These are phyloP conservation scores for Coriolopsis trogii DNA, from an alignment of 1,284 basidiomycete species.

Conservation along the genomic window DNA sequence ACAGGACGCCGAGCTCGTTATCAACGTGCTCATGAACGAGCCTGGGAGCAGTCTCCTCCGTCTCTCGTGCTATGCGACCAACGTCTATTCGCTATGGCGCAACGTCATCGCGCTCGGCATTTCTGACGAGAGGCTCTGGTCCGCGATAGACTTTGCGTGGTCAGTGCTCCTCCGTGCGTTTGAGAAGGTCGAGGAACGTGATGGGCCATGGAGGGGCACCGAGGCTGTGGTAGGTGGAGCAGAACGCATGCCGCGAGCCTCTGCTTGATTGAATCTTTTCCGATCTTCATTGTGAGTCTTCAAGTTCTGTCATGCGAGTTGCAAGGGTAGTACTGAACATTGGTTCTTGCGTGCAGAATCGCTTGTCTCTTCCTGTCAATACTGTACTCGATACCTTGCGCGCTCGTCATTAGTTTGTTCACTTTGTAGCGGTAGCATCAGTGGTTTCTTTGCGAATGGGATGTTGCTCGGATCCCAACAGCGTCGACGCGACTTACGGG, in stretches of 20 bases:
- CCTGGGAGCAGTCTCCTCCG: too few relatives aligned
- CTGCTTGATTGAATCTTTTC: too few relatives aligned
- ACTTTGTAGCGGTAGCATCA: not conserved
- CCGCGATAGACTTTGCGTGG: conserved; percentile 19
- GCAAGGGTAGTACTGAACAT: too few relatives aligned
- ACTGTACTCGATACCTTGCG: not conserved
- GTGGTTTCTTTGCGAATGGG: not conserved
- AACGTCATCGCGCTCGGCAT: conserved; percentile 24
- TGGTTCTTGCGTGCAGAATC: too few relatives aligned
- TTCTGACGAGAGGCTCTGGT: conserved; percentile 21
- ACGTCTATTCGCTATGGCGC: conserved; percentile 13
- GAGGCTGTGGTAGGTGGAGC: not conserved
- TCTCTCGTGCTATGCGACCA: conserved; percentile 13
- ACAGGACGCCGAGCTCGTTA: too few relatives aligned
- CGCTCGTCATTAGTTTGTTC: not conserved
- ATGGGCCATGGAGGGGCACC: not conserved
- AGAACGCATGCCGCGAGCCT: not conserved
- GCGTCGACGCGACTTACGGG: not conserved
- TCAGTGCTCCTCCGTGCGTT: conserved; percentile 12
- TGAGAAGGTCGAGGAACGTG: conserved; percentile 6
- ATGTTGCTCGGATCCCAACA: not conserved
- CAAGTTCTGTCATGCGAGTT: too few relatives aligned
- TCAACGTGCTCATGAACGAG: conserved; percentile 1
- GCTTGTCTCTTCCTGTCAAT: not conserved
- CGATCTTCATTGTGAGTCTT: too few relatives aligned